Evolutionary conservation across 1,284 basidiomycete species (phyloP).

Genomic region (Violaceomyces palustris): DNA sequence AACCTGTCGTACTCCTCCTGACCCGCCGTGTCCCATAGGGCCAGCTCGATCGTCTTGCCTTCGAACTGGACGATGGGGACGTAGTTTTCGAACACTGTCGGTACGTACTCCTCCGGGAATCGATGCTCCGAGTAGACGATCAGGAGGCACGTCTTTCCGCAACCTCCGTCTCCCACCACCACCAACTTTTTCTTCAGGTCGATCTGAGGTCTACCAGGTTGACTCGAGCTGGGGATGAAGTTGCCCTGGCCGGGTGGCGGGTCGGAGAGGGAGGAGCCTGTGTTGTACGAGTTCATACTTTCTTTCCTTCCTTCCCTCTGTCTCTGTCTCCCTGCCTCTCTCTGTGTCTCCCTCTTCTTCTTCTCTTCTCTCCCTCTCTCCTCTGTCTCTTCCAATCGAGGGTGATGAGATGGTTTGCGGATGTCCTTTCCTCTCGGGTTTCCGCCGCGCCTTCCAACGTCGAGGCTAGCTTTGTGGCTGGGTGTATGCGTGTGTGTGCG

Average conservation of each 20-base stretch:
- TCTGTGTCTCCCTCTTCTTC: not conserved
- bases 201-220: slow-evolving; percentile 33
- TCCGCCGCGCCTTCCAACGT: too few species aligned
- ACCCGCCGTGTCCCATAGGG: slow-evolving; percentile 91
- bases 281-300: slow-evolving; percentile 30
- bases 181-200: slow-evolving; percentile 49
- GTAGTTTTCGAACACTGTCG: slow-evolving; percentile 86
- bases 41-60: slow-evolving; percentile 84
- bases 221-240: slow-evolving; percentile 9
- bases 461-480: too few species aligned
- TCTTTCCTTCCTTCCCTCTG: not conserved
- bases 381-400: too few species aligned
- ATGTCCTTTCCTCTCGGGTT: too few species aligned
- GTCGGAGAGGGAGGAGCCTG: slow-evolving; percentile 26
- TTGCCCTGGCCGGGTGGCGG: slow-evolving; percentile 27
- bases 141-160: slow-evolving; percentile 68
- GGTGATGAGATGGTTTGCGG: too few species aligned
- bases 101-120: slow-evolving; percentile 93
- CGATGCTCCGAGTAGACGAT: slow-evolving; percentile 89
- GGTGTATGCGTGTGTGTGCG: too few species aligned
- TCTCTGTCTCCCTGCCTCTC: not conserved
- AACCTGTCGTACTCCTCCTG: slow-evolving; percentile 67
- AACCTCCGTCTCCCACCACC: slow-evolving; percentile 72
- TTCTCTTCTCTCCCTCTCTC: slow-evolving; percentile 7
- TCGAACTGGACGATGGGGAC: slow-evolving; percentile 85